Evolutionary conservation across 1,284 basidiomycete genomes (phyloP), one percentile per base, ranked within the genome.

Genomic region (Moesziomyces sp.): DNA sequence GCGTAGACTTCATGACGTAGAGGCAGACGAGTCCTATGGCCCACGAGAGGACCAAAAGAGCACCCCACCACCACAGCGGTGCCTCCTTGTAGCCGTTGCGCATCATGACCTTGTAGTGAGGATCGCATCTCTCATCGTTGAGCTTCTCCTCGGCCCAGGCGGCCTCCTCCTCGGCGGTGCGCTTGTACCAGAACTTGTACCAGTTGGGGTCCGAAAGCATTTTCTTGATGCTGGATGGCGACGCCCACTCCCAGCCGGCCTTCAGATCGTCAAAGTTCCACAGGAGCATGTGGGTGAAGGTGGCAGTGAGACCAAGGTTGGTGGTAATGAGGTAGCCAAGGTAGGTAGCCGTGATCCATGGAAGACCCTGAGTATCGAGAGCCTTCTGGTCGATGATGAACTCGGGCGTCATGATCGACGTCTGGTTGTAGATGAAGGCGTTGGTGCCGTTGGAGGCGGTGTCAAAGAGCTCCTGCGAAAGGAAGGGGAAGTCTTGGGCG

Each of bases 201-300:
- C 65, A 61, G 42, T 60, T 18, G 8, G 65, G 58, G 23, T 62
- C n/a, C 5, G 44, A 24, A 19, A 68, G 42, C 21, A 49, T 24
- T 50, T 53, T 35, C 51, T 58, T 57, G 42, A 68, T 44, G 49
- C 49, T 52, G 16, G 54, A 48, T 3, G 65, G 65, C 42, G 24
- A 54, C 43, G 58, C 58, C 65, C 65, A 68, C 16, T n/a, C n/a
- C 65, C 65, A 68, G 14, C 48, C 65, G 3, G 65, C 65, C 54
- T 54, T 62, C 58, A 68, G 23, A 55, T 68, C 65, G 6, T 68
- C 46, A 43, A 58, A 68, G 58, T 68, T 68, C 65, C 65, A 68
- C 8, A 68, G 58, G 49, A 68, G 16, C 65, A 68, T 68, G 59
- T 68, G 65, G 10, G 65, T 68, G 51, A 68, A 60, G 50, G 58